Evolutionary conservation across 169 alveolate species (phyloP).

Genomic region (Theileria annulata): DNA sequence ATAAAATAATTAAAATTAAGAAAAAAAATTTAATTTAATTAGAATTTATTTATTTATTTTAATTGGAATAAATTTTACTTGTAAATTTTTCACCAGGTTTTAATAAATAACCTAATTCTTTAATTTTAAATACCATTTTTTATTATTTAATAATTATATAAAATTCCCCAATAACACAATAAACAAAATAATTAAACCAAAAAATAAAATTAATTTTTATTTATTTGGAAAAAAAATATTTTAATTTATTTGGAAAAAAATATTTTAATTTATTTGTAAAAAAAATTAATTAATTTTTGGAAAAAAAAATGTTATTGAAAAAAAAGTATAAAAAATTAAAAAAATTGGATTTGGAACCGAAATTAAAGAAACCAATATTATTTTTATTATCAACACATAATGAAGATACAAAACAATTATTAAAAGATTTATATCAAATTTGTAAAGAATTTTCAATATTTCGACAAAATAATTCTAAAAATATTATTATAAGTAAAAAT

Average conservation of each 20-base stretch:
- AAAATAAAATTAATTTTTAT: no score
- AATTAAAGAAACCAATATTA: constrained; percentile 46
- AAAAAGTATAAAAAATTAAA: not conserved
- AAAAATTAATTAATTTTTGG: no score
- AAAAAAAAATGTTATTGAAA: not conserved
- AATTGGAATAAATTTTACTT: constrained; percentile 5
- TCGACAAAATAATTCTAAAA: constrained; percentile 20
- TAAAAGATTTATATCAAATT: constrained; percentile 43
- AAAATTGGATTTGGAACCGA: constrained; percentile 30
- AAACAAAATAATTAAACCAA: no score
- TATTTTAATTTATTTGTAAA: no score
- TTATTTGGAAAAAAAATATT: no score
- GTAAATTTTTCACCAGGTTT: constrained; percentile 55
- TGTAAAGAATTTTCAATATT: constrained; percentile 26
- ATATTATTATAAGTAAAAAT: not conserved
- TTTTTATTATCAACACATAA: constrained; percentile 42
- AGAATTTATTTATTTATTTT: not conserved
- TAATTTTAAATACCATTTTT: constrained; percentile 43
- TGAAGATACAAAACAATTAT: constrained; percentile 42
- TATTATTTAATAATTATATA: no score
- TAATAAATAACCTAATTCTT: constrained; percentile 48
- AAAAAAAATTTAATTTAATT: no score
- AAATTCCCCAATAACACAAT: no score
- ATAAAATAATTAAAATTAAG: not conserved
- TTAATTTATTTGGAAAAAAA: no score